Percentiles rank a stretch among this genome's conserved stretches.
Conservation (phyloP, 768 basidiomycete species). For the Paxillus ammoniavirescens region DNA sequence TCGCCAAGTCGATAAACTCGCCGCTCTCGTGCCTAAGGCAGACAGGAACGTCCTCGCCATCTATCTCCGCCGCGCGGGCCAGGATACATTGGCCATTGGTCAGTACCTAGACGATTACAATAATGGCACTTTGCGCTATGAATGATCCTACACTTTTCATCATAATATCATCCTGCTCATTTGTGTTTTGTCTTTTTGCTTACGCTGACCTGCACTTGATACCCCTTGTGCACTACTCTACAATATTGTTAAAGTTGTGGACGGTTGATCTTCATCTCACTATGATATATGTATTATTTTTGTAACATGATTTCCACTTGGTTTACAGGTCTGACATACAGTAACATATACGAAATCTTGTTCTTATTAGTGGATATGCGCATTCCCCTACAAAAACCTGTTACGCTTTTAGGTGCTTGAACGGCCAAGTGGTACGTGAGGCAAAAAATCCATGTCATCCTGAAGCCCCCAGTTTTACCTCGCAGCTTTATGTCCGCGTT, state of each 20-base stretch:
- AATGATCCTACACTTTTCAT: conserved; percentile 21
- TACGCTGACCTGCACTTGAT: conserved; percentile 12
- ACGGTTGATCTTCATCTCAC: conserved; percentile 5
- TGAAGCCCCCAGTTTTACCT: conserved; percentile 14
- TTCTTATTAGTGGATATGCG: too few species aligned
- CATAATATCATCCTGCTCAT: background rate
- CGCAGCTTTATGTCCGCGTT: conserved; percentile 49
- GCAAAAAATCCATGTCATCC: too few species aligned
- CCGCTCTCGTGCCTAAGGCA: conserved; percentile 69
- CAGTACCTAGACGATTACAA: conserved; percentile 85
- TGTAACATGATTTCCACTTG: conserved; percentile 6
- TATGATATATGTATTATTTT: conserved; percentile 26
- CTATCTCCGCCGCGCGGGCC: conserved; percentile 71
- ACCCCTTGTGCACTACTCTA: conserved; percentile 14
- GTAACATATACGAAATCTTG: conserved; percentile 7
- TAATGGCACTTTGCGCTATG: conserved; percentile 56
- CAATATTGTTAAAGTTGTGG: background rate
- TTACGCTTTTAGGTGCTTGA: background rate
- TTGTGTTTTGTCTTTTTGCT: conserved; percentile 5
- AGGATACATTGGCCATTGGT: conserved; percentile 83
- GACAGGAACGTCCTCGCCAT: conserved; percentile 64
- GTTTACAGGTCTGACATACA: conserved; percentile 14
- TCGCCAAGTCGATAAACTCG: conserved; percentile 68
- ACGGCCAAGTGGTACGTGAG: background rate
- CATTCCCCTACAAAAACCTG: too few species aligned